Conservation (phyloP, 306 rosid species). For the Cajanus cajan region DNA sequence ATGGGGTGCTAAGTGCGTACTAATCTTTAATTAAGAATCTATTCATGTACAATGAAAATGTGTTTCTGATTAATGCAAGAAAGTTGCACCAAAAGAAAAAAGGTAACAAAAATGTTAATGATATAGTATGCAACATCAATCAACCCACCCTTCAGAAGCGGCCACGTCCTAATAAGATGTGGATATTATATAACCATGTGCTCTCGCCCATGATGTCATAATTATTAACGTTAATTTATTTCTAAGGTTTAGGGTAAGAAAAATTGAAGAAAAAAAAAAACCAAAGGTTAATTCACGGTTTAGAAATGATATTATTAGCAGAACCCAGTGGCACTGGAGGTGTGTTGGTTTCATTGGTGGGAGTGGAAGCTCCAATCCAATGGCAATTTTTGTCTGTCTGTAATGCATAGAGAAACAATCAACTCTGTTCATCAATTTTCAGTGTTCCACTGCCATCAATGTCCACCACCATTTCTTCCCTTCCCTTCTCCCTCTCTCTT, state of each 20-base stretch:
- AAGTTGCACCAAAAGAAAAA: background rate
- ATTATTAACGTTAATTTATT: background rate
- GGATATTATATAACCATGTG: background rate
- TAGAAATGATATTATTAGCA: background rate
- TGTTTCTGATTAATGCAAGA: too few relatives aligned
- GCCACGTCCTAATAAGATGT: background rate
- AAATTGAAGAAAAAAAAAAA: background rate
- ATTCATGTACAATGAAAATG: too few relatives aligned
- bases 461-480: slow-evolving; percentile 24
- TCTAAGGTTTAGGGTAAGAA: background rate
- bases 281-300: background rate
- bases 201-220: background rate
- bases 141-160: background rate
- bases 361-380: slow-evolving; percentile 5
- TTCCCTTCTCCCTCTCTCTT: slow-evolving; percentile 28
- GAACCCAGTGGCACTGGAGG: background rate
- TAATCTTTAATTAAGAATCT: too few relatives aligned
- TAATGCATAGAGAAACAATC: background rate
- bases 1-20: too few relatives aligned
- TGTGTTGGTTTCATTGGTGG: slow-evolving; percentile 10
- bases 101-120: background rate
- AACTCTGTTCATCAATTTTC: slow-evolving; percentile 6
- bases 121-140: background rate
- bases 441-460: slow-evolving; percentile 1
- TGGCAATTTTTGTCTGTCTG: background rate